Evolutionary conservation across 2,329 filamentous ascomycete species (phyloP).

Genomic region (Ophiostoma angusticollis): DNA sequence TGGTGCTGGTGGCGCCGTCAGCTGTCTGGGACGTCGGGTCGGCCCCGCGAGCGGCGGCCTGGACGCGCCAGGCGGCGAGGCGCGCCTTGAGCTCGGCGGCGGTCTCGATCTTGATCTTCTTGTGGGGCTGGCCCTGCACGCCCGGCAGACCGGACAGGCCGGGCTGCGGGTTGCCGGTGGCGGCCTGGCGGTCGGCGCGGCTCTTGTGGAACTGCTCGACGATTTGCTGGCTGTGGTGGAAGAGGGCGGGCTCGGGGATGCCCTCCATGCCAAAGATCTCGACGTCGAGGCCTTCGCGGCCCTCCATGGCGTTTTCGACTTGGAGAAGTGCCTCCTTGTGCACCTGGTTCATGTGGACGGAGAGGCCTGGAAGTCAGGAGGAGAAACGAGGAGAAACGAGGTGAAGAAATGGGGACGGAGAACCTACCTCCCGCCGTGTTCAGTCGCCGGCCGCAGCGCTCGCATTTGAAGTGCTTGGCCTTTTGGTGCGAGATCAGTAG

Average conservation of each 20-base stretch:
- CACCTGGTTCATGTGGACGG: conserved; percentile 95
- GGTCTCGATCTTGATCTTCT: conserved; percentile 62
- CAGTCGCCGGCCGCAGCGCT: conserved; percentile 72
- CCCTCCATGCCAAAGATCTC: conserved; percentile 99
- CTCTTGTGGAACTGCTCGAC: conserved; percentile 74
- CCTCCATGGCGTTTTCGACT: conserved; percentile 85
- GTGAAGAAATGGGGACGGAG: neutral
- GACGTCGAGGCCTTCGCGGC: conserved; percentile 72
- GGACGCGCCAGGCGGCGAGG: conserved; percentile 62
- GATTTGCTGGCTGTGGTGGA: conserved; percentile 77
- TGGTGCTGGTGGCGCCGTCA: conserved; percentile 11
- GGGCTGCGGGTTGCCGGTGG: conserved; percentile 71
- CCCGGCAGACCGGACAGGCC: conserved; percentile 47
- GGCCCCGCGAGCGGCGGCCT: conserved; percentile 47
- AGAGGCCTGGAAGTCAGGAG: conserved; percentile 51
- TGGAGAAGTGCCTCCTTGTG: conserved; percentile 83
- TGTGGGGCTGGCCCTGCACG: conserved; percentile 46
- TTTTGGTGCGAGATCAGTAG: conserved; percentile 96
- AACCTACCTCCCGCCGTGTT: conserved; percentile 83
- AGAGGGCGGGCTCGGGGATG: conserved; percentile 72
- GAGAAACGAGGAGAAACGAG: neutral
- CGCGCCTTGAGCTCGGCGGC: conserved; percentile 68
- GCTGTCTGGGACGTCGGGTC: conserved; percentile 27
- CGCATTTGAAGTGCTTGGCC: conserved; percentile 98
- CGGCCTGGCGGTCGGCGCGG: conserved; percentile 67